Conservation (phyloP, 495 filamentous ascomycete genomes). For the Penicillium pulvis region DNA sequence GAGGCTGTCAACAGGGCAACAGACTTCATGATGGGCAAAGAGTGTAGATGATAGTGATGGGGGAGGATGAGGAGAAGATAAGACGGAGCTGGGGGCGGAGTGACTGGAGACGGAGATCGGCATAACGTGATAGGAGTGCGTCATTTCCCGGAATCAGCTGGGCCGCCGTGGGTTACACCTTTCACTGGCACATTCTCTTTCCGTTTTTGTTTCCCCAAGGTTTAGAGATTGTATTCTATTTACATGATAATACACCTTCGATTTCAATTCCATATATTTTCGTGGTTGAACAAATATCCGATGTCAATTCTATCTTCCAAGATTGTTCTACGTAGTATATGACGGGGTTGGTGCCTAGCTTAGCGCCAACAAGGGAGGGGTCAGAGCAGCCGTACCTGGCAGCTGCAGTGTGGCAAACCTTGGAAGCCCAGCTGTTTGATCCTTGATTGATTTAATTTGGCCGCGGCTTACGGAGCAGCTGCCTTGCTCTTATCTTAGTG, state of each 20-base stretch:
- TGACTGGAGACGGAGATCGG: slow-evolving; percentile 24
- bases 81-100: slow-evolving; percentile 28
- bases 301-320: not conserved
- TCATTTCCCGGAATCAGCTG: slow-evolving; percentile 28
- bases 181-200: slow-evolving; percentile 4
- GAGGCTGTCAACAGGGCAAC: slow-evolving; percentile 72
- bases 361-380: slow-evolving; percentile 11
- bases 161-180: slow-evolving; percentile 19
- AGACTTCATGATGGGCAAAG: slow-evolving; percentile 73
- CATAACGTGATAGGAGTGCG: slow-evolving; percentile 33
- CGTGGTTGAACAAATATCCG: not conserved
- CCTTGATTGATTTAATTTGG: not conserved
- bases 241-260: not conserved
- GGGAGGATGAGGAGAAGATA: slow-evolving; percentile 20
- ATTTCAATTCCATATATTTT: too few relatives aligned
- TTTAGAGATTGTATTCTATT: not conserved
- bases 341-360: slow-evolving; percentile 10
- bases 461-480: not conserved
- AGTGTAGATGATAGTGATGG: slow-evolving; percentile 25
- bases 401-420: slow-evolving; percentile 23
- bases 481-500: not conserved
- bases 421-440: not conserved
- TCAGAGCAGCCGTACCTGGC: slow-evolving; percentile 29
- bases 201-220: not conserved
- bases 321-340: not conserved